These are phyloP conservation scores for Candida xyloterini DNA, from an alignment of 805 yeast genomes.

Conservation along the genomic window DNA sequence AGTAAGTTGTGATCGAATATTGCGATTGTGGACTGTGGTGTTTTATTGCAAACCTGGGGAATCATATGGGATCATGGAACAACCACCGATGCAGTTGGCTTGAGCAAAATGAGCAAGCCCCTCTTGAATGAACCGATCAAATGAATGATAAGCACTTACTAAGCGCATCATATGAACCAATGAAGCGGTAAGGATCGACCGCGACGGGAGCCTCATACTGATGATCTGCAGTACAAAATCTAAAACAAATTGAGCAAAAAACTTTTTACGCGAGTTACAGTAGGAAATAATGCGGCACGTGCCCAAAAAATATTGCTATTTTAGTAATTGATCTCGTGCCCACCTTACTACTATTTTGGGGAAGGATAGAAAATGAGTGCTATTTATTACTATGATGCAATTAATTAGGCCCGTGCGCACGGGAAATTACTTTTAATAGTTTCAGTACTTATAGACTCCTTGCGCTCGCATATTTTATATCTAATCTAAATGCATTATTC, in stretches of 20 bases:
- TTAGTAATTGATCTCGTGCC: too few species aligned
- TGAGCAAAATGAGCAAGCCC: conserved; percentile 17
- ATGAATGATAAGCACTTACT: conserved; percentile 23
- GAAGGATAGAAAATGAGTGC: not conserved
- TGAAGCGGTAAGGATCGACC: conserved; percentile 20
- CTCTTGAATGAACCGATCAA: conserved; percentile 12
- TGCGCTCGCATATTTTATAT: too few species aligned
- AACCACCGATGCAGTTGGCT: conserved; percentile 23
- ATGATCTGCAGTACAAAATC: not conserved
- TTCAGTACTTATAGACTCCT: not conserved
- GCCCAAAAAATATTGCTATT: not conserved
- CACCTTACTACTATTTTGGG: not conserved
- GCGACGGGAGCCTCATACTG: conserved; percentile 18
- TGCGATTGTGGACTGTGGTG: too few species aligned
- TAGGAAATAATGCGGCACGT: not conserved
- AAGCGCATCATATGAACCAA: conserved; percentile 25
- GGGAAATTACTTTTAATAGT: not conserved
- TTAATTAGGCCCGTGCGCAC: not conserved
- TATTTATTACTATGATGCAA: not conserved
- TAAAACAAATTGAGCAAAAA: too few species aligned
- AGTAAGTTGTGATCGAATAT: not conserved
- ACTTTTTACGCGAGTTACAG: not conserved
- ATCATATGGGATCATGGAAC: conserved; percentile 17
- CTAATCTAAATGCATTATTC: not conserved
- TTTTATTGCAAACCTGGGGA: conserved; percentile 5